A percentile compares a stretch with the other conserved stretches of the same genome.
These are phyloP conservation scores for Ramalina peruviana DNA, from an alignment of 495 filamentous ascomycete species.

Conservation along the genomic window DNA sequence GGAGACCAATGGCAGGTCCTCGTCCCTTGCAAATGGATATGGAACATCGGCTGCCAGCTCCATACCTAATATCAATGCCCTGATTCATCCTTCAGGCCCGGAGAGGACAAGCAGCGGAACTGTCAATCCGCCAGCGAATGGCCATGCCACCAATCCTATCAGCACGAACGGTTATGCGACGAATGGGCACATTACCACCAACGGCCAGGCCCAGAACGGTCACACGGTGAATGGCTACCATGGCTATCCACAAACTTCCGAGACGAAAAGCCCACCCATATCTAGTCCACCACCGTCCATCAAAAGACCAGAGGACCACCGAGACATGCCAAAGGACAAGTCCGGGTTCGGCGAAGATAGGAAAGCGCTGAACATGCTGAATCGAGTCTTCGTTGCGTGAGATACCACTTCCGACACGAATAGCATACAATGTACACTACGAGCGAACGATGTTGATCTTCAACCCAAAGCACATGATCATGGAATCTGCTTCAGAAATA, in stretches of 20 bases:
- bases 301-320: constrained; percentile 9
- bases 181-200: neutral
- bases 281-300: neutral
- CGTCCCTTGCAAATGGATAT: constrained; percentile 4
- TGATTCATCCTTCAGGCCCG: constrained; percentile 36
- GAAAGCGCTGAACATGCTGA: constrained; percentile 49
- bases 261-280: neutral
- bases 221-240: neutral
- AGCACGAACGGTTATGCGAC: neutral
- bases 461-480: too few species aligned
- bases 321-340: constrained; percentile 11
- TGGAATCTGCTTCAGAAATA: too few species aligned
- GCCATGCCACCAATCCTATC: too few species aligned
- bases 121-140: neutral
- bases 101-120: constrained; percentile 2
- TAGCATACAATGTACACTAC: neutral
- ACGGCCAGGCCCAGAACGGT: neutral
- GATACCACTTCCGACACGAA: neutral
- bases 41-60: constrained; percentile 16
- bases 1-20: neutral
- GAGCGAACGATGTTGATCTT: too few species aligned
- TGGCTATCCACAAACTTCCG: neutral
- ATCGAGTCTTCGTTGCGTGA: constrained; percentile 22
- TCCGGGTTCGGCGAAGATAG: constrained; percentile 41
- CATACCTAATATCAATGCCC: constrained; percentile 37